Conservation (phyloP, 148 eudicot genomes). For the Arbutus unedo region DNA sequence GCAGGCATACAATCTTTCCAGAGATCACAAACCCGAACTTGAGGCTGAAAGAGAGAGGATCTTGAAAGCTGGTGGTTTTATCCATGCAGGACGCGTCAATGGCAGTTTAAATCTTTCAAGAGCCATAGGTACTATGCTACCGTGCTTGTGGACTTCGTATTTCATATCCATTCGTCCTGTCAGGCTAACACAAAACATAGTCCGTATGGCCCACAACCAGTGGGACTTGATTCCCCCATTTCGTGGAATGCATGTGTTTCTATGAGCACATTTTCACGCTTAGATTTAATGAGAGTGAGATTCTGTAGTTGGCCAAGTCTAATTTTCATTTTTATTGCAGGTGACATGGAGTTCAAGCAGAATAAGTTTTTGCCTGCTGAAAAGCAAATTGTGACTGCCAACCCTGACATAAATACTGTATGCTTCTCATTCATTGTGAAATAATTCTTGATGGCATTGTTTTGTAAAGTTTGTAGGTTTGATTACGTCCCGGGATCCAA, state of each 20-base stretch:
- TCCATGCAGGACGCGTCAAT: constrained; percentile 93
- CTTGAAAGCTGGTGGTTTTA: constrained; percentile 91
- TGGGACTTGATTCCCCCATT: background rate
- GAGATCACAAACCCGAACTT: constrained; percentile 97
- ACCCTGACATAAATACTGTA: constrained; percentile 85
- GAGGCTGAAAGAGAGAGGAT: constrained; percentile 89
- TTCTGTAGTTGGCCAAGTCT: background rate
- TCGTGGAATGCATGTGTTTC: background rate
- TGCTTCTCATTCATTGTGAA: constrained; percentile 20
- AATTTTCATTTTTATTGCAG: constrained; percentile 17
- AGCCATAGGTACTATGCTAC: constrained; percentile 73
- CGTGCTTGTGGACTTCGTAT: constrained; percentile 17
- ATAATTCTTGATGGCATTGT: background rate
- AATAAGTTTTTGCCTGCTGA: constrained; percentile 88
- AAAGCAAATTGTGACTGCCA: constrained; percentile 91
- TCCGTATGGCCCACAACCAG: background rate
- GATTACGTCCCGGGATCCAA: background rate
- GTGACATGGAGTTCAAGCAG: constrained; percentile 91
- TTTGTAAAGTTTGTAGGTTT: background rate
- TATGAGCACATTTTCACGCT: background rate
- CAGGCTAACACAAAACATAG: background rate
- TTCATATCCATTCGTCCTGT: background rate
- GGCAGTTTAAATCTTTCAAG: constrained; percentile 94
- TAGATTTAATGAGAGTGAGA: background rate
- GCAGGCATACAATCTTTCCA: constrained; percentile 93